These are phyloP conservation scores for Sclerotinia trifoliorum DNA, from an alignment of 2,329 filamentous ascomycete species.

Conservation along the genomic window DNA sequence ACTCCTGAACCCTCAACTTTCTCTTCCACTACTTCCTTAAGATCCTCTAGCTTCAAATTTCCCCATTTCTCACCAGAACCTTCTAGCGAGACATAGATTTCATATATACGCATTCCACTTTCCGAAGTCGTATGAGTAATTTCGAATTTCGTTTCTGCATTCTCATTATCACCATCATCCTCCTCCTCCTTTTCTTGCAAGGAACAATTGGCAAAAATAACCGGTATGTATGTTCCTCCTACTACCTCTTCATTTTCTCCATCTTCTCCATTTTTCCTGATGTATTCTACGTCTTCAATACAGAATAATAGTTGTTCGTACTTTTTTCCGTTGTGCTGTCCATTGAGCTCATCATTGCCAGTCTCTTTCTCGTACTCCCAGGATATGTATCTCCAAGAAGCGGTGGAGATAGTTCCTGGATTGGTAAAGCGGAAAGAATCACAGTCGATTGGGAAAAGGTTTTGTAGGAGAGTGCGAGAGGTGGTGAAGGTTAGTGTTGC, in stretches of 20 bases:
- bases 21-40: neutral
- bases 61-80: neutral
- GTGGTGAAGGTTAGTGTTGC: constrained; percentile 40
- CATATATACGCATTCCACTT: neutral
- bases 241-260: neutral
- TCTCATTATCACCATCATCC: neutral
- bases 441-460: constrained; percentile 39
- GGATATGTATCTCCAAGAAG: constrained; percentile 47
- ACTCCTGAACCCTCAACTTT: neutral
- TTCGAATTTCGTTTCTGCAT: neutral
- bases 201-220: neutral
- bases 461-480: constrained; percentile 42
- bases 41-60: neutral
- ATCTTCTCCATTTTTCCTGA: too few relatives aligned
- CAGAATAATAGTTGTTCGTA: constrained; percentile 1
- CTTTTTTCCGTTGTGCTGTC: too few relatives aligned
- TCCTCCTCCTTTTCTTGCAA: neutral
- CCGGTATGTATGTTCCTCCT: neutral
- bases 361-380: neutral
- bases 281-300: constrained; percentile 1
- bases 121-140: neutral
- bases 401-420: constrained; percentile 61
- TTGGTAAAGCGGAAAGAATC: constrained; percentile 39
- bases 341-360: too few relatives aligned
- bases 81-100: neutral